A percentile compares a stretch with the other conserved stretches of the same genome.
Conservation (phyloP, 306 rosid genomes). For the Trichosanthes truncata region DNA sequence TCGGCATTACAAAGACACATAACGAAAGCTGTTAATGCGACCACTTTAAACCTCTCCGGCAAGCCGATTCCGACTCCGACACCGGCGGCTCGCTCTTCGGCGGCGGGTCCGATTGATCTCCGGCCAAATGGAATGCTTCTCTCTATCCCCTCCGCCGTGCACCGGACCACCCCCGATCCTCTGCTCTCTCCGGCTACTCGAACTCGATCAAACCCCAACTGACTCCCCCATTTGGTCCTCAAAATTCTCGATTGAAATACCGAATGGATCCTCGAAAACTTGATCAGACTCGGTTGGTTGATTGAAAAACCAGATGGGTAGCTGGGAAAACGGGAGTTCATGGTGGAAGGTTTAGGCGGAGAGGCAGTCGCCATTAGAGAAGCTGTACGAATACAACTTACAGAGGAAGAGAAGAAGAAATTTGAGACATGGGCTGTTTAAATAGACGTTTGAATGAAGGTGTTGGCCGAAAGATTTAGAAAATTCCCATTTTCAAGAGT, state of each 20-base stretch:
- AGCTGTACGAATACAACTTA: background rate
- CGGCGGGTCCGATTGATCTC: background rate
- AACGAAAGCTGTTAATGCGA: conserved; percentile 53
- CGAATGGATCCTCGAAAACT: background rate
- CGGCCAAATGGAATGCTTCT: background rate
- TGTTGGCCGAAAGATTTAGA: no score
- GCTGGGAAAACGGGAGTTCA: background rate
- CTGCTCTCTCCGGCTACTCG: background rate
- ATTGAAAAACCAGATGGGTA: background rate
- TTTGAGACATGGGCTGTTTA: background rate
- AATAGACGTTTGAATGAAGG: background rate
- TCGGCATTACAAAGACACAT: conserved; percentile 94
- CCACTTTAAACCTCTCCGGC: conserved; percentile 84
- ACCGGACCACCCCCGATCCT: background rate
- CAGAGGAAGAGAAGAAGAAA: background rate
- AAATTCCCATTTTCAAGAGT: background rate
- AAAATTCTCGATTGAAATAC: background rate
- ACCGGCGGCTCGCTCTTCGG: background rate
- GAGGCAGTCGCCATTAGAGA: background rate
- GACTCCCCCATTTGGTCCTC: background rate
- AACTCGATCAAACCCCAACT: background rate
- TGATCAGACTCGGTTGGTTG: background rate
- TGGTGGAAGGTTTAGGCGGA: background rate
- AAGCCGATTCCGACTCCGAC: background rate
- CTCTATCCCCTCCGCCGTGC: conserved; percentile 6